Evolutionary conservation across 139 green algal genomes (phyloP), one percentile per base, ranked within the genome.

Genomic region (Pseudopediastrum boryanum): DNA sequence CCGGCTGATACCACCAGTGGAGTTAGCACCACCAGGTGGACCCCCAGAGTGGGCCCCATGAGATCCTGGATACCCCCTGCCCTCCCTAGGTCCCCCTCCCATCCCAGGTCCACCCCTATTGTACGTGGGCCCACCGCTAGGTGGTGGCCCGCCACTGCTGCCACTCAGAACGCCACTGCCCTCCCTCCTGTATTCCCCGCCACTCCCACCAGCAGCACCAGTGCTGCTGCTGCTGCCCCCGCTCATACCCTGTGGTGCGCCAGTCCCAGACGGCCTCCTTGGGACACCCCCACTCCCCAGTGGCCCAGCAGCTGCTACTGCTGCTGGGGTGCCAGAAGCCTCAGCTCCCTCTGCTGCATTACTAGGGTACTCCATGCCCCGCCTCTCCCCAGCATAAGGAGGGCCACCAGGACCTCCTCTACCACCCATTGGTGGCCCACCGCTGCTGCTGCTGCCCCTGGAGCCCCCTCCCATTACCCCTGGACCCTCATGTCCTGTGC

Each of bases 391-490:
- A n/a, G n/a, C n/a, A n/a, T n/a, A n/a, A n/a, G 4, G 23, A 35
- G 4, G 42, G 61, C 9, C 25, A 16, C 23, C 44, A 36, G 27
- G 61, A 12, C 9, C 16, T 21, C 16, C 48, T 58, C 19, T 38
- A 2, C 4, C 23, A 6, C 12, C 62, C 62, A 70, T 43, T 2
- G 33, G 62, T 21, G 5, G 23, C 21, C 62, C 33, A 29, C 21
- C 38, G 58, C 38, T 71, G 64, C 39, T 52, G 64, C 64, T 71
- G 64, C 64, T 71, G 64, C 38, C n/a, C n/a, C n/a, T n/a, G n/a
- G n/a, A n/a, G n/a, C n/a, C n/a, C n/a, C n/a, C n/a, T n/a, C n/a
- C n/a, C n/a, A n/a, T n/a, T n/a, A n/a, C n/a, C n/a, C n/a, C n/a
- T n/a, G n/a, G n/a, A n/a, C n/a, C n/a, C n/a, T n/a, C n/a, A n/a